Evolutionary conservation across 495 filamentous ascomycete genomes (phyloP).

Genomic region (Talaromyces ruber): DNA sequence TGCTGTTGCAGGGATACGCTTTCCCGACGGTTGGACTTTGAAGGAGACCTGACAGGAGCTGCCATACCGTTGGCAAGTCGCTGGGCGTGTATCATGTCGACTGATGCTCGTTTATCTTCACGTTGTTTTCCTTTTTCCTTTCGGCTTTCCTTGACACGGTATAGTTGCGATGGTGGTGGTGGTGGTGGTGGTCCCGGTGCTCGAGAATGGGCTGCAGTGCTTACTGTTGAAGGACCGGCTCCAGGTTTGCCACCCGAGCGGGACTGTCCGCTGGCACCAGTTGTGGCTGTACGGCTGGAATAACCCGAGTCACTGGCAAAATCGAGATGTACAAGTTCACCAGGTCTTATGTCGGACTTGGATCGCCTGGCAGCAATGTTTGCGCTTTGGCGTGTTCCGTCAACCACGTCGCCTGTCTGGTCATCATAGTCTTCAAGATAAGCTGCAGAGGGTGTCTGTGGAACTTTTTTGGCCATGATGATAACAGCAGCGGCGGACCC

Average conservation of each 20-base stretch:
- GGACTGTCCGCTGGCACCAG: slow-evolving; percentile 46
- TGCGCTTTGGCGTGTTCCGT: slow-evolving; percentile 42
- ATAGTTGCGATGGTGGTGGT: not conserved
- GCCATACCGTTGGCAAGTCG: slow-evolving; percentile 19
- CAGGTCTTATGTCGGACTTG: slow-evolving; percentile 33
- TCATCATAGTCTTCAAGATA: slow-evolving; percentile 52
- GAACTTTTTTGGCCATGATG: slow-evolving; percentile 31
- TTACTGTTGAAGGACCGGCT: slow-evolving; percentile 31
- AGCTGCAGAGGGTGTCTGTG: slow-evolving; percentile 27
- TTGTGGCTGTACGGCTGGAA: slow-evolving; percentile 54
- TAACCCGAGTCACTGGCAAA: slow-evolving; percentile 55
- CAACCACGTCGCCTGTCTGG: slow-evolving; percentile 34
- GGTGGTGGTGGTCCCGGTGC: not conserved
- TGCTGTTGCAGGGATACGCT: slow-evolving; percentile 19
- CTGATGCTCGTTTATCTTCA: slow-evolving; percentile 22
- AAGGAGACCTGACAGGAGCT: slow-evolving; percentile 25
- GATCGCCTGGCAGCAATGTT: slow-evolving; percentile 46
- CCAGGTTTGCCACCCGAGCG: slow-evolving; percentile 37
- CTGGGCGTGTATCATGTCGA: slow-evolving; percentile 32
- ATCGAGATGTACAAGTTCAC: slow-evolving; percentile 31
- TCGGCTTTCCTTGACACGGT: slow-evolving; percentile 22
- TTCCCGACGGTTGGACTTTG: slow-evolving; percentile 28
- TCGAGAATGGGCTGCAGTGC: slow-evolving; percentile 22
- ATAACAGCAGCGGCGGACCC: slow-evolving; percentile 5
- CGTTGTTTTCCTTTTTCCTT: slow-evolving; percentile 9